phyloP scores from a whole-genome alignment of 352 stramenopile species.

The Globisporangium recalcitrans region DNA sequence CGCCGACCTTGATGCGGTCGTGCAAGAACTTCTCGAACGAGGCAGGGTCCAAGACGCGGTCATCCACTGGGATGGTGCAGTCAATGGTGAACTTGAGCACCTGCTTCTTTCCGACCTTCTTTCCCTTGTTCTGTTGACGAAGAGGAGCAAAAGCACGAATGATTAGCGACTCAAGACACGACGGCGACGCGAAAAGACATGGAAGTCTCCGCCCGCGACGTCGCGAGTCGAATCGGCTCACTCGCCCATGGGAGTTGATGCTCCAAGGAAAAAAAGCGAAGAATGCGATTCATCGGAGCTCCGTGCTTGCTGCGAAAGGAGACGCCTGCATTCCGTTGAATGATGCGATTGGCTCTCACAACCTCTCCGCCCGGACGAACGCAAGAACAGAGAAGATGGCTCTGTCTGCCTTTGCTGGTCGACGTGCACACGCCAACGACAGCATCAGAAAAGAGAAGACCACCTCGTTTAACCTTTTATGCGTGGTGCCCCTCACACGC shows the following conservation, averaged over 20 bases:
- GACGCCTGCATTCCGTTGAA: conserved; percentile 3
- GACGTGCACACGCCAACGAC: not conserved
- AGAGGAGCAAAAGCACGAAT: not conserved
- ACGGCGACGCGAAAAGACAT: not conserved
- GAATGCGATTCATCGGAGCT: not conserved
- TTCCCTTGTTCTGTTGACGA: conserved; percentile 56
- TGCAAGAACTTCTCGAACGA: conserved; percentile 99
- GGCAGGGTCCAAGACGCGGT: conserved; percentile 98
- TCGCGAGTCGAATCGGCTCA: conserved; percentile 6
- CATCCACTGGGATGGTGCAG: conserved; percentile 95
- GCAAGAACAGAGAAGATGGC: conserved; percentile 36
- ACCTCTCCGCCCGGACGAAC: conserved; percentile 19
- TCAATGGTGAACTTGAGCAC: conserved; percentile 92
- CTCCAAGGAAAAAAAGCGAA: not conserved
- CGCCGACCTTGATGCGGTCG: conserved; percentile 99
- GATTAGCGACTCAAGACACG: conserved; percentile 7
- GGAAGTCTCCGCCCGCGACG: not conserved
- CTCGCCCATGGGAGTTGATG: not conserved
- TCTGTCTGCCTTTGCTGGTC: conserved; percentile 19
- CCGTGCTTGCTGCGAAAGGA: conserved; percentile 3
- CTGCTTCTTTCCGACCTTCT: conserved; percentile 89
- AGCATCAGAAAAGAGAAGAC: conserved; percentile 13
- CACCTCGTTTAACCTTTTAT: conserved; percentile 31
- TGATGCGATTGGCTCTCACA: not conserved
- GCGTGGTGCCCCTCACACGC: conserved; percentile 27